These are phyloP conservation scores for Smallanthus sonchifolius DNA, from an alignment of 129 eudicot species.

Conservation along the genomic window DNA sequence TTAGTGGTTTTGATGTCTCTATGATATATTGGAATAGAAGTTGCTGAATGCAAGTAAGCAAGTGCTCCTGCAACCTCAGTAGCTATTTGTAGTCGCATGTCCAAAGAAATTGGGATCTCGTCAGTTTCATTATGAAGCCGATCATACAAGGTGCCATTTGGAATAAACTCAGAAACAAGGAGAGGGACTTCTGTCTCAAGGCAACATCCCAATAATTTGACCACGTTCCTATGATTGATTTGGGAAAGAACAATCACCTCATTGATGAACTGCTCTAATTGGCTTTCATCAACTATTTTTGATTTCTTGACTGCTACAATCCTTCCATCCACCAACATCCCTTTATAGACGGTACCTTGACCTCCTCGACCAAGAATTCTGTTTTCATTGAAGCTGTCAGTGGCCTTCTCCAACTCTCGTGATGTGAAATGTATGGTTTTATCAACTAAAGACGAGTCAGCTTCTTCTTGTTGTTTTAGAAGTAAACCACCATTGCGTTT, in stretches of 20 bases:
- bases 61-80: too few relatives aligned
- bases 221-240: too few relatives aligned
- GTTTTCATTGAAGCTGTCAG: constrained; percentile 31
- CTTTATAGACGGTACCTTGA: constrained; percentile 3
- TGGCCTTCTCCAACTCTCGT: constrained; percentile 35
- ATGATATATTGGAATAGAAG: too few relatives aligned
- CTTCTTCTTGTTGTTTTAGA: constrained; percentile 3
- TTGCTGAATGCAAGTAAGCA: too few relatives aligned
- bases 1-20: too few relatives aligned
- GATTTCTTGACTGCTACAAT: constrained; percentile 30
- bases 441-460: constrained; percentile 18
- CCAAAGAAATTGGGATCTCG: background rate
- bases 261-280: constrained; percentile 27
- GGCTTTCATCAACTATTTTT: constrained; percentile 26
- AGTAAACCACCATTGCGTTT: constrained; percentile 2
- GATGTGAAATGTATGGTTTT: constrained; percentile 27
- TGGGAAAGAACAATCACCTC: too few relatives aligned
- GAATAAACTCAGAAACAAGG: constrained; percentile 22
- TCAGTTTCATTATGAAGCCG: constrained; percentile 6
- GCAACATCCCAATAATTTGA: too few relatives aligned
- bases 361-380: constrained; percentile 8
- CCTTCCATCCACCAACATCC: constrained; percentile 6
- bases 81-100: too few relatives aligned
- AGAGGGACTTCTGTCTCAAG: background rate
- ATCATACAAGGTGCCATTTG: constrained; percentile 27